Base-by-base conservation (phyloP, 176 grass and related monocot species). In the Metroxylon sagu region DNA sequence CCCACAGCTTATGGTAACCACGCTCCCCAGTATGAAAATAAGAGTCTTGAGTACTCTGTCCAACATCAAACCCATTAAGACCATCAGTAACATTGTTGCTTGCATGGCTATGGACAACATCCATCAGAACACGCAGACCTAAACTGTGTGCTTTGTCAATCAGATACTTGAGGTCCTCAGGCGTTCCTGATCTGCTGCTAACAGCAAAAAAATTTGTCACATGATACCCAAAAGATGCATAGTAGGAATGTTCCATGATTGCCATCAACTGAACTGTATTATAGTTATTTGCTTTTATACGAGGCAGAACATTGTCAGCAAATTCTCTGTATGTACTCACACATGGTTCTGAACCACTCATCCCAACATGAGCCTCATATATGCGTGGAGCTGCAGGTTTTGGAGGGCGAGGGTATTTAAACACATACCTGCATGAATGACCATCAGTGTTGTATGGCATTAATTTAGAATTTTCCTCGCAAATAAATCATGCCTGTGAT, bases 171-270 rank as follows among this genome's bases (percentile, higher is more conserved):
- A 91, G 87, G 72, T 91, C 93, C 56, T 97, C 93, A 55, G 93
- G 93, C 51, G 93, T 88, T 16, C 93, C 93, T 60, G 83, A 97
- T 85, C 93, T 87, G 65, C 80, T 88, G 70, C 84, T 91, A 54
- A 82, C 78, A 56, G 92, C 92, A 26, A 97, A 97, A 77, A 91
- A 97, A 74, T 97, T 97, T 14, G 92, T 97, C 48, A 97, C 92
- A 60, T 97, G 92, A 77, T 97, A 97, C 23, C 92, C 92, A 67
- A 91, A 97, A 65, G 87, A 97, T 72, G 84, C 92, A 85, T 97
- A 97, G 70, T 97, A 97, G 26, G 92, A 97, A 69, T 97, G 92
- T 60, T 97, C 92, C 92, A 88, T 88, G 27, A 97, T 62, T 17
- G 87, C 92, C 92, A 97, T 97, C 69, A 97, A 59, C 74, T 91